Percentiles rank a stretch among this genome's conserved stretches.
phyloP scores from a whole-genome alignment of 1,284 basidiomycete species.

The Fistulina hepatica region DNA sequence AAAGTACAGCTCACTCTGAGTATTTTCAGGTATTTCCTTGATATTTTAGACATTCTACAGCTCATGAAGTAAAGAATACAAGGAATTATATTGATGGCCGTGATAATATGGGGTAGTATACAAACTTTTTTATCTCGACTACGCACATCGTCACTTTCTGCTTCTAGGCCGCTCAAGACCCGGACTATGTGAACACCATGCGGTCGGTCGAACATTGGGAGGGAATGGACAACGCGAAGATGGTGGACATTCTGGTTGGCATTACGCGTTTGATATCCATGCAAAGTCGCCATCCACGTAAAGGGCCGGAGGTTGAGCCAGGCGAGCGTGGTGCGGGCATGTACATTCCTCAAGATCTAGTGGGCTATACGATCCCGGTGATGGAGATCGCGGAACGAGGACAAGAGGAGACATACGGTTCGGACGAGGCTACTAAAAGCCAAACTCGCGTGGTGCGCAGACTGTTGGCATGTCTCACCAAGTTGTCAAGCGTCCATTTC shows the following conservation, averaged over 20 bases:
- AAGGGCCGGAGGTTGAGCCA: conserved; percentile 59
- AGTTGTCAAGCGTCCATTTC: conserved; percentile 59
- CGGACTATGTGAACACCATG: conserved; percentile 47
- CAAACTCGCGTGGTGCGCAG: conserved; percentile 71
- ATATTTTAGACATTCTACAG: too few species aligned
- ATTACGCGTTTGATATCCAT: conserved; percentile 59
- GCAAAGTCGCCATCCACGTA: conserved; percentile 65
- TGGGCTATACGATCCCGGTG: conserved; percentile 81
- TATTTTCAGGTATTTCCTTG: too few species aligned
- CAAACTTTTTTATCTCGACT: too few species aligned
- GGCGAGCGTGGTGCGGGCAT: conserved; percentile 68
- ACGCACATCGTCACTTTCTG: too few species aligned
- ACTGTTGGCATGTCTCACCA: conserved; percentile 57
- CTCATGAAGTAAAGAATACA: too few species aligned
- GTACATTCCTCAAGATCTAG: conserved; percentile 81
- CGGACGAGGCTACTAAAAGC: conserved; percentile 68
- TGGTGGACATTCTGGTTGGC: conserved; percentile 69
- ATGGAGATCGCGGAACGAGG: conserved; percentile 78
- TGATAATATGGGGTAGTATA: too few species aligned
- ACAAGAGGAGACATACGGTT: conserved; percentile 14
- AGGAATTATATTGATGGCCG: too few species aligned
- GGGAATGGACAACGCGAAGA: conserved; percentile 52
- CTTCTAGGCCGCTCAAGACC: conserved; percentile 74
- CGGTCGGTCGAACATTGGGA: conserved; percentile 39
- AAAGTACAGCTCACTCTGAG: too few species aligned